These are phyloP conservation scores for Pyrus hybrid DNA, from an alignment of 331 rosid species.

Conservation along the genomic window DNA sequence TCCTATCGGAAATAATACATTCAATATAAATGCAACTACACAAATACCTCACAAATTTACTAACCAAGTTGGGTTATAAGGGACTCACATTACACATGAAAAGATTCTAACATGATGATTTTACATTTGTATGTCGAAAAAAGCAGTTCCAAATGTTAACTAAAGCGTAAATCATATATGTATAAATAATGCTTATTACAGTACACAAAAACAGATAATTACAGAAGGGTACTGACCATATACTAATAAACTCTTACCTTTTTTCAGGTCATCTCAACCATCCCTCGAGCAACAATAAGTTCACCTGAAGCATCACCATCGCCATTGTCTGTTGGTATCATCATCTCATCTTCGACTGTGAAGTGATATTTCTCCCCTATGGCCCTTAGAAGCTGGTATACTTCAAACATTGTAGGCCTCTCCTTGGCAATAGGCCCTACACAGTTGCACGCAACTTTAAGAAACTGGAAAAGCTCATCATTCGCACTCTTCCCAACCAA, in stretches of 20 bases:
- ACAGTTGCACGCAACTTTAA: slow-evolving; percentile 77
- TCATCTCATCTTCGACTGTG: slow-evolving; percentile 61
- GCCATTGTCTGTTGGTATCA: slow-evolving; percentile 37
- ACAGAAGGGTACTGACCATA: slow-evolving; percentile 24
- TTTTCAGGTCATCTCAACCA: slow-evolving; percentile 22
- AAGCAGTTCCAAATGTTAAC: background rate
- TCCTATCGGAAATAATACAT: background rate
- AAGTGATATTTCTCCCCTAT: slow-evolving; percentile 69
- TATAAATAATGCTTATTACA: slow-evolving; percentile 17
- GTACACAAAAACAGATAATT: slow-evolving; percentile 29
- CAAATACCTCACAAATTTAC: background rate
- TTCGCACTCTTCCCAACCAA: slow-evolving; percentile 55
- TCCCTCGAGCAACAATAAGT: slow-evolving; percentile 74
- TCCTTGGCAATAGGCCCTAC: slow-evolving; percentile 55
- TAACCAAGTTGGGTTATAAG: background rate
- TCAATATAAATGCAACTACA: background rate
- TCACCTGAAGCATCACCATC: slow-evolving; percentile 35
- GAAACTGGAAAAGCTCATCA: slow-evolving; percentile 80
- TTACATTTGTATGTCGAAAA: background rate
- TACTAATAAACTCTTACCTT: slow-evolving; percentile 28
- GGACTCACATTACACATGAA: background rate
- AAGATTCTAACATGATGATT: background rate
- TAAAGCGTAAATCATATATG: slow-evolving; percentile 12
- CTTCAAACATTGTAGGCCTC: slow-evolving; percentile 97
- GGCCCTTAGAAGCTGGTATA: slow-evolving; percentile 82